Base-by-base conservation (phyloP, 1,284 basidiomycete genomes). In the Schizophyllum amplum region DNA sequence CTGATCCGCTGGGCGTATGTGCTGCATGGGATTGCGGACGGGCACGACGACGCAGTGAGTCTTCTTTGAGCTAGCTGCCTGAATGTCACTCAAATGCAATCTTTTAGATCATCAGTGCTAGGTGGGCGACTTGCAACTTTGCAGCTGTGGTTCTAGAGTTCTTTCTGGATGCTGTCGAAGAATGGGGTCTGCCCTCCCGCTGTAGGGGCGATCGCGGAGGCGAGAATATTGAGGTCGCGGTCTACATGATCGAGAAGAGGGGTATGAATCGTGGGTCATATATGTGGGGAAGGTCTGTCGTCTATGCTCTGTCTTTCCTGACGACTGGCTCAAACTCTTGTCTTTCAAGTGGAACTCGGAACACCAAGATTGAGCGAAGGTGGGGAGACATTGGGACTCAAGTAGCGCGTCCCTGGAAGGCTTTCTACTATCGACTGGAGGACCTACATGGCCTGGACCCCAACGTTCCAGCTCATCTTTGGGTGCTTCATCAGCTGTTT, bases 1-100 rank as follows among this genome's bases (percentile, higher is more conserved):
- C 63, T 80, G 0, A 81, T 82, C 11, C 46, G 47, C 0, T 82
- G 75, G 77, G 76, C 77, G 0, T 70, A 81, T 54, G 75, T 81
- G 0, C 73, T 82, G 15, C 79, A 82, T 67, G 77, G 76, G 0
- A 46, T 74, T 4, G 66, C 75, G 27, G 76, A 82, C 66, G 76
- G 78, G 0, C 50, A 55, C 54, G 54, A 23, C 7, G 42, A 48
- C 46, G 60, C 53, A 33, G 54, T 54, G 26, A 24, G 25, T 52
- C 24, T 26, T 59, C 27, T 5, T 33, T 33, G 27, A 13, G 27
- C 47, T 57, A 2, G 9, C 1, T 2, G 23, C 21, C 26, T n/a
- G 46, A 33, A 33, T 33, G n/a, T n/a, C n/a, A n/a, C n/a, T n/a
- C 27, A 33, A 6, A 13, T 33, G 13, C 13, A 13, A 5, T 33